Percentiles rank a stretch among this genome's conserved stretches.
Conservation (phyloP, 163 green algal genomes). For the Scenedesmus sp. region DNA sequence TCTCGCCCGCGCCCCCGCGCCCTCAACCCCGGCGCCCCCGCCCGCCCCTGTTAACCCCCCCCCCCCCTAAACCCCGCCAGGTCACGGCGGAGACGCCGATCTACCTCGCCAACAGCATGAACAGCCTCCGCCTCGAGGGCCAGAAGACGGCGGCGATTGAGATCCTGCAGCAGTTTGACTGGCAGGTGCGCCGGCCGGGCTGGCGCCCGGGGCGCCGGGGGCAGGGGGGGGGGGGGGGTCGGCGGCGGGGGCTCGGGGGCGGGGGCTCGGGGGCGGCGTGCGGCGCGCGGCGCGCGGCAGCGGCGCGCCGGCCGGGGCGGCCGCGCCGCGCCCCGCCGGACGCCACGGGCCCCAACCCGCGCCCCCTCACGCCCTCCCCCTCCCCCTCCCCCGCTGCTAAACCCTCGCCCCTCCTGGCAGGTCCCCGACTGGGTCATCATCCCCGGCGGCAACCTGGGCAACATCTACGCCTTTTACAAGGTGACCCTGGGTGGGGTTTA, state of each 20-base stretch:
- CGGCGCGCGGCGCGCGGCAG: too few relatives aligned
- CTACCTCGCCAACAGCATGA: constrained; percentile 99
- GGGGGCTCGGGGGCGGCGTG: too few relatives aligned
- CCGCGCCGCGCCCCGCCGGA: background rate
- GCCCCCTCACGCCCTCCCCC: background rate
- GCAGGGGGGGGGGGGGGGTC: too few relatives aligned
- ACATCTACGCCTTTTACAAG: constrained; percentile 99
- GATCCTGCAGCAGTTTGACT: constrained; percentile 99
- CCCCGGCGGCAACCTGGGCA: constrained; percentile 98
- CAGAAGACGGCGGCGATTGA: constrained; percentile 99
- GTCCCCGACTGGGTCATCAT: constrained; percentile 99
- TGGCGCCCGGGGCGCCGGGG: too few relatives aligned
- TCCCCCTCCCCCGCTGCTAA: background rate
- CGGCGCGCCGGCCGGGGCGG: too few relatives aligned
- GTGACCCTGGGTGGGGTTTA: too few relatives aligned
- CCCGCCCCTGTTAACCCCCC: too few relatives aligned
- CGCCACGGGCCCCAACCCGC: background rate
- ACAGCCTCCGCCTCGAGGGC: constrained; percentile 96
- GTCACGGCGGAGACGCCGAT: constrained; percentile 96
- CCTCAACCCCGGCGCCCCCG: too few relatives aligned
- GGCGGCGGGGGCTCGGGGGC: too few relatives aligned
- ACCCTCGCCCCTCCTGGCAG: constrained; percentile 27
- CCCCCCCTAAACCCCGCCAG: constrained; percentile 44
- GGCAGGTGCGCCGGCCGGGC: constrained; percentile 69
- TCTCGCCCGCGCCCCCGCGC: background rate